A percentile compares a stretch with the other conserved stretches of the same genome.
Evolutionary conservation across 352 stramenopile genomes (phyloP).

Genomic region (Phytophthora vignae): DNA sequence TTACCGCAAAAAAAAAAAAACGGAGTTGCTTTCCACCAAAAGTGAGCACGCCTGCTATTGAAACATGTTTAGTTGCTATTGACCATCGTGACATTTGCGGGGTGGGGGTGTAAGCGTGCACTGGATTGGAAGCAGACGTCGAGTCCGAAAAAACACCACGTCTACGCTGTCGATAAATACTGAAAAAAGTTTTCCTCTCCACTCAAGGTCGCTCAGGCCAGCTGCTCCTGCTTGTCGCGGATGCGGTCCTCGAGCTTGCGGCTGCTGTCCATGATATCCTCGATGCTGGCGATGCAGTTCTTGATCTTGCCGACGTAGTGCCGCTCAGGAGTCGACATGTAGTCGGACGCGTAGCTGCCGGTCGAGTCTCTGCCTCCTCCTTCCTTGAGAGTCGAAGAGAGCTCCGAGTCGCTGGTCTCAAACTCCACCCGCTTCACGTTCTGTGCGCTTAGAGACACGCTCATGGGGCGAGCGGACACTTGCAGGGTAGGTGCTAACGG

Average conservation of each 20-base stretch:
- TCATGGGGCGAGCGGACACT: constrained; percentile 22
- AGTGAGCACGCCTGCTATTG: background rate
- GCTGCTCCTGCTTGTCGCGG: constrained; percentile 29
- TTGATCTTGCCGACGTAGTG: constrained; percentile 42
- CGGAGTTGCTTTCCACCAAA: too few species aligned
- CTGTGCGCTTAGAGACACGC: constrained; percentile 21
- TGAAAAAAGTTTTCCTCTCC: constrained; percentile 13
- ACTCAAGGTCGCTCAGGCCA: background rate
- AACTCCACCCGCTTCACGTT: constrained; percentile 40
- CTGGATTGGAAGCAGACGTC: background rate
- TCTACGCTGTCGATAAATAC: constrained; percentile 41
- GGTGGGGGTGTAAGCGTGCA: background rate
- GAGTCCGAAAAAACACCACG: background rate
- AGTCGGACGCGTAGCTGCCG: constrained; percentile 13
- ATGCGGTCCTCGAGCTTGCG: constrained; percentile 31
- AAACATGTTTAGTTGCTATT: background rate
- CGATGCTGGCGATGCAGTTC: constrained; percentile 37
- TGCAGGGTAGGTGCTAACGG: constrained; percentile 20
- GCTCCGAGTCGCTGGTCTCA: constrained; percentile 15
- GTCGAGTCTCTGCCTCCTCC: constrained; percentile 28
- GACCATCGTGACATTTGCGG: background rate
- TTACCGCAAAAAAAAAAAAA: too few species aligned
- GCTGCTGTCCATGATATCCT: constrained; percentile 41
- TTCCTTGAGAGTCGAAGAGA: constrained; percentile 22
- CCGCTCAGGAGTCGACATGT: constrained; percentile 32